These are phyloP conservation scores for Ananas comosus DNA, from an alignment of 176 grass and related monocot species.

Conservation along the genomic window DNA sequence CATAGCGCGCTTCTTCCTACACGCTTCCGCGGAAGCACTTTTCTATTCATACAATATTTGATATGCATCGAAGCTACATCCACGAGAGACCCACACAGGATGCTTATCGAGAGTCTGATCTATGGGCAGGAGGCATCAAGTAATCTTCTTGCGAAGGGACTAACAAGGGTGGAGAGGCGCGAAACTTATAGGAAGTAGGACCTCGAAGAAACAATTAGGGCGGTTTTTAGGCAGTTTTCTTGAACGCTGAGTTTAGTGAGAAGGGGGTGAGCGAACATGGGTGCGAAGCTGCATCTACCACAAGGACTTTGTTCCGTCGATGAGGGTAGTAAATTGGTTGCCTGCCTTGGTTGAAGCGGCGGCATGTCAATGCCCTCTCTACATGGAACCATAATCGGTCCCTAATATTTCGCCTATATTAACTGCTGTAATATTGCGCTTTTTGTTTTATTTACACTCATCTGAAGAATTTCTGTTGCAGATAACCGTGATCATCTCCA, in stretches of 20 bases:
- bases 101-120: slow-evolving; percentile 28
- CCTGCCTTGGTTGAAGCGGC: slow-evolving; percentile 42
- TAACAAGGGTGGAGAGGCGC: slow-evolving; percentile 32
- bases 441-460: no score
- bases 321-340: slow-evolving; percentile 26
- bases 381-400: slow-evolving; percentile 15
- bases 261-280: not conserved
- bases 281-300: slow-evolving; percentile 24
- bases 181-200: slow-evolving; percentile 52
- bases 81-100: slow-evolving; percentile 18
- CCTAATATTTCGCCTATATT: no score
- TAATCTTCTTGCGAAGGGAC: slow-evolving; percentile 39
- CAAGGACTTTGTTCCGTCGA: slow-evolving; percentile 34
- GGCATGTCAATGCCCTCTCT: slow-evolving; percentile 23
- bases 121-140: slow-evolving; percentile 16
- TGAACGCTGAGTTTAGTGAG: slow-evolving; percentile 1
- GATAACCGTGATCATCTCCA: no score
- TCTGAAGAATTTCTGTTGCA: no score
- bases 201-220: slow-evolving; percentile 15
- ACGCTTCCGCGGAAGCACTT: slow-evolving; percentile 31
- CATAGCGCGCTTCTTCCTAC: slow-evolving; percentile 33
- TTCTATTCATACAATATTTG: slow-evolving; percentile 24
- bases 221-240: slow-evolving; percentile 28
- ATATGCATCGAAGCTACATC: slow-evolving; percentile 31
- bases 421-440: no score